Conservation (phyloP, 495 filamentous ascomycete species). For the Penicillium angulare region DNA sequence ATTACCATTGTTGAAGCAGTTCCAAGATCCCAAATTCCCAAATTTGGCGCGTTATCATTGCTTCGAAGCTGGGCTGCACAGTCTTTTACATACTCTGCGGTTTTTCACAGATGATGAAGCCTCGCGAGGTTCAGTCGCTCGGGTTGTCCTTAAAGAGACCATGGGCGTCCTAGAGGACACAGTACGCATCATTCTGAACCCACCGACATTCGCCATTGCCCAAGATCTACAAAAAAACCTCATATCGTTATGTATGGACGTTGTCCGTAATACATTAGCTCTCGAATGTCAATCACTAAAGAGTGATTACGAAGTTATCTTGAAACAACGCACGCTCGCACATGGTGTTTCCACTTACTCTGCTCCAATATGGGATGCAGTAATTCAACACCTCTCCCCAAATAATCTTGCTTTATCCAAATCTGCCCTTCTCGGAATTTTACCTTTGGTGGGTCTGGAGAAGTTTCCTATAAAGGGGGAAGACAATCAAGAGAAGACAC, state of each 20-base stretch:
- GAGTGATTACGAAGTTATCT: conserved; percentile 67
- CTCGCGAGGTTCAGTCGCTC: conserved; percentile 47
- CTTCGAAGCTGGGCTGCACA: conserved; percentile 48
- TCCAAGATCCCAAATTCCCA: conserved; percentile 54
- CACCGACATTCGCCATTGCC: conserved; percentile 41
- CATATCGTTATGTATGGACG: conserved; percentile 49
- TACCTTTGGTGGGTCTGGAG: conserved; percentile 68
- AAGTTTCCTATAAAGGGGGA: conserved; percentile 57
- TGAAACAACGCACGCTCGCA: conserved; percentile 57
- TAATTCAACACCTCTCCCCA: conserved; percentile 64
- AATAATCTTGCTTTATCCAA: conserved; percentile 65
- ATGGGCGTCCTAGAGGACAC: conserved; percentile 50
- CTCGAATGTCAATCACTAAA: conserved; percentile 74
- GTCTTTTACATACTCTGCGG: conserved; percentile 50
- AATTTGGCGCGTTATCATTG: conserved; percentile 47
- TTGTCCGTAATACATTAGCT: conserved; percentile 67
- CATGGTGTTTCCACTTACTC: conserved; percentile 65
- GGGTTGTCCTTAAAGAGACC: conserved; percentile 53
- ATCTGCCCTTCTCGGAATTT: conserved; percentile 66
- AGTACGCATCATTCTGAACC: conserved; percentile 43
- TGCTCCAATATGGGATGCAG: conserved; percentile 70
- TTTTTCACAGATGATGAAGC: conserved; percentile 52
- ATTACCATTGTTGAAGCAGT: conserved; percentile 63
- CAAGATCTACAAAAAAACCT: conserved; percentile 36
- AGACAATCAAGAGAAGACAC: conserved; percentile 51